Conservation (phyloP, 441 rosid genomes). For the Adansonia gregorii region DNA sequence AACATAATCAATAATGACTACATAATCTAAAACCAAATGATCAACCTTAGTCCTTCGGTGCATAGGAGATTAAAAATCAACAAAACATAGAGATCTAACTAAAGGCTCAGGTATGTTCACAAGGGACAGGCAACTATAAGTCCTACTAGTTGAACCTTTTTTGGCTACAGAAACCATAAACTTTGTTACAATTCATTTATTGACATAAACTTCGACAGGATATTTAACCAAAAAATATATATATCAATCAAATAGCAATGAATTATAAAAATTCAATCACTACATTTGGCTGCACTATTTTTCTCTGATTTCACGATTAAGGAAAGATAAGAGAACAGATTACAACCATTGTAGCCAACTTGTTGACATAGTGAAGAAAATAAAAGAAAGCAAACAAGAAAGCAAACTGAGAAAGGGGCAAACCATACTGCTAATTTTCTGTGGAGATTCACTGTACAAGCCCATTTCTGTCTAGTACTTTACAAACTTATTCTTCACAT, state of each 20-base stretch:
- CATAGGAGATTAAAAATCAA: not conserved
- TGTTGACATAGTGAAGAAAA: not conserved
- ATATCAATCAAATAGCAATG: not conserved
- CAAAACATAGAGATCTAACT: not conserved
- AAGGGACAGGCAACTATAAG: not conserved
- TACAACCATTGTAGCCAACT: not conserved
- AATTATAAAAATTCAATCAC: not conserved
- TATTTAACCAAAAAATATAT: not conserved
- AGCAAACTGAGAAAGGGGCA: not conserved
- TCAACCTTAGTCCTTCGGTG: not conserved
- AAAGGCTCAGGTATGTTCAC: not conserved
- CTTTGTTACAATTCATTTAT: not conserved
- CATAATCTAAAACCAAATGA: not conserved
- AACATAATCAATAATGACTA: not conserved
- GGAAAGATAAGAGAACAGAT: not conserved
- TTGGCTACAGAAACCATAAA: not conserved
- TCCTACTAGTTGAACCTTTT: not conserved
- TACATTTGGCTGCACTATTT: not conserved
- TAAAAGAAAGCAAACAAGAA: not conserved
- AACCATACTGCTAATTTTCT: conserved; percentile 32
- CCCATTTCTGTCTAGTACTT: conserved; percentile 55
- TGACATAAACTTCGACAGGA: not conserved
- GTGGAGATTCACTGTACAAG: conserved; percentile 29
- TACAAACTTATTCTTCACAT: conserved; percentile 59
- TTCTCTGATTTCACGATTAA: not conserved